A percentile compares a stretch with the other conserved stretches of the same genome.
These are phyloP conservation scores for Acanthamoeba sp. DNA, from an alignment of 208 protist species.

Conservation along the genomic window DNA sequence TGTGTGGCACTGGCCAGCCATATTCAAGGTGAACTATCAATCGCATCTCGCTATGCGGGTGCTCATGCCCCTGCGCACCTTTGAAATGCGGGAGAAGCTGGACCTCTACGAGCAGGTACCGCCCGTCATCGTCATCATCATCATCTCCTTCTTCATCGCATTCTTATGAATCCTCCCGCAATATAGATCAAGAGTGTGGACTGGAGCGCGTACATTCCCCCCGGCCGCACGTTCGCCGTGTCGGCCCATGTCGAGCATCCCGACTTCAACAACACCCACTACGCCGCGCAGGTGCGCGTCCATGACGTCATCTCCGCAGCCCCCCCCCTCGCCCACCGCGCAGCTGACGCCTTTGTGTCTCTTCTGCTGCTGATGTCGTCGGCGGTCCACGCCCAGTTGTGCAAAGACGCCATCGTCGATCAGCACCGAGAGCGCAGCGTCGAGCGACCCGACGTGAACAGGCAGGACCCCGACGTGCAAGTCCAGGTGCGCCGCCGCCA, in stretches of 20 bases:
- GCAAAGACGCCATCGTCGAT: slow-evolving; percentile 63
- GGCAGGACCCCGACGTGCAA: slow-evolving; percentile 19
- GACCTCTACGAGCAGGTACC: slow-evolving; percentile 53
- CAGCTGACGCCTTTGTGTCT: no score
- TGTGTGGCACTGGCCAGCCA: background rate
- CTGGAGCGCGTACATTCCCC: slow-evolving; percentile 19
- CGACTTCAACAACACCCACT: slow-evolving; percentile 35
- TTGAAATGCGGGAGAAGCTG: slow-evolving; percentile 49
- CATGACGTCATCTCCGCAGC: no score
- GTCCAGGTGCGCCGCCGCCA: background rate
- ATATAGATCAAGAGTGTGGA: slow-evolving; percentile 3
- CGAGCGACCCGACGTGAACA: slow-evolving; percentile 7
- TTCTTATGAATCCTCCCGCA: no score
- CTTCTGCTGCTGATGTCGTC: no score
- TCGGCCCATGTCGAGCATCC: slow-evolving; percentile 18
- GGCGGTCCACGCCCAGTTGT: background rate
- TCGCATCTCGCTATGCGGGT: slow-evolving; percentile 55
- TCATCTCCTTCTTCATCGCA: background rate
- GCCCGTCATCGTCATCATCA: background rate
- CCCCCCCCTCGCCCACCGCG: background rate
- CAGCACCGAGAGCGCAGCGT: background rate
- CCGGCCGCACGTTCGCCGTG: slow-evolving; percentile 54
- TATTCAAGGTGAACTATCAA: slow-evolving; percentile 61
- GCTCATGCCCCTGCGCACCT: slow-evolving; percentile 62
- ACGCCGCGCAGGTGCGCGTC: slow-evolving; percentile 56